Evolutionary conservation across 1,139 yeast genomes (phyloP).

Genomic region (Nakaseomyces nivariensis): DNA sequence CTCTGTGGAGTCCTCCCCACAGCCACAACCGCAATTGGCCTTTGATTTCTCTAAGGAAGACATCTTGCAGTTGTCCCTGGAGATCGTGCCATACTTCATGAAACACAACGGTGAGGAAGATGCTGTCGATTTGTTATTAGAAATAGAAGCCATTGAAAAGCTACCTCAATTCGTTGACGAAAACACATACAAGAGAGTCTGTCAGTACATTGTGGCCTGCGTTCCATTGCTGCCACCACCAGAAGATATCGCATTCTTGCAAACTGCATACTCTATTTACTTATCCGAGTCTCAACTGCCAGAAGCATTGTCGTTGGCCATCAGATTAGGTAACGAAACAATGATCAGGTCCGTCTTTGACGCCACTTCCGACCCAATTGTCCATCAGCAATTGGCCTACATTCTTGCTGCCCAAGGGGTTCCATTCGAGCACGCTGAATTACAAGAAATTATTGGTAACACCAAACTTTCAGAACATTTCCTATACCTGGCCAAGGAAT

Average conservation of each 20-base stretch:
- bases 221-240: constrained; percentile 94
- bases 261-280: constrained; percentile 87
- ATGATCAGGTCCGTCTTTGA: constrained; percentile 72
- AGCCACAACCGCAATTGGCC: constrained; percentile 3
- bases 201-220: constrained; percentile 90
- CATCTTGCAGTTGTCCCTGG: constrained; percentile 56
- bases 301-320: constrained; percentile 83
- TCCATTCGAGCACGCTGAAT: constrained; percentile 67
- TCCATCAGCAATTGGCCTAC: constrained; percentile 86
- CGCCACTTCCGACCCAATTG: constrained; percentile 56
- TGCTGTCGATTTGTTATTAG: constrained; percentile 87
- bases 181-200: constrained; percentile 76
- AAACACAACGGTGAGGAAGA: constrained; percentile 98
- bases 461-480: constrained; percentile 70
- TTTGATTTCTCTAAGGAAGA: constrained; percentile 31
- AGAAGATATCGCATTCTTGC: constrained; percentile 76
- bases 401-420: constrained; percentile 82
- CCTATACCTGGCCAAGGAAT: constrained; percentile 71
- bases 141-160: constrained; percentile 77
- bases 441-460: constrained; percentile 81
- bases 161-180: constrained; percentile 79
- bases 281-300: constrained; percentile 71
- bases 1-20: constrained; percentile 10
- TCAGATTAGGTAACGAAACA: constrained; percentile 74
- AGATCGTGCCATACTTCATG: constrained; percentile 81